Conservation (phyloP, 2,329 filamentous ascomycete genomes). For the Trichoderma atroviride region DNA sequence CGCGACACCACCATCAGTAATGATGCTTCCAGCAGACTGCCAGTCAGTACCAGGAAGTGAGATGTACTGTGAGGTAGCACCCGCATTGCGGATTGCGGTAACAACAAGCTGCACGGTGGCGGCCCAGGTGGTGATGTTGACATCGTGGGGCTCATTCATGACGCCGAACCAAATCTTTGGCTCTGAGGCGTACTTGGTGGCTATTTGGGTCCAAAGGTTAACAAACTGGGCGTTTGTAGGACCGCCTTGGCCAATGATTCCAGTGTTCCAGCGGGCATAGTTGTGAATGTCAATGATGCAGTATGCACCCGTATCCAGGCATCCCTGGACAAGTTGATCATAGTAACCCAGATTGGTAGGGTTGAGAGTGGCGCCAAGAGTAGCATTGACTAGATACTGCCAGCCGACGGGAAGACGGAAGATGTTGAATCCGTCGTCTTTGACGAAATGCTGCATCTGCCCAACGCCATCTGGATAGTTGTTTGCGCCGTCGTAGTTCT, state of each 20-base stretch:
- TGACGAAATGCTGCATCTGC: conserved; percentile 58
- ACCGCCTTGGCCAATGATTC: conserved; percentile 64
- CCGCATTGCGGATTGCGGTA: conserved; percentile 62
- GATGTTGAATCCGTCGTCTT: conserved; percentile 52
- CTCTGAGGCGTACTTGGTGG: conserved; percentile 51
- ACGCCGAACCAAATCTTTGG: conserved; percentile 59
- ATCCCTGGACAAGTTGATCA: conserved; percentile 56
- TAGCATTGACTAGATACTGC: conserved; percentile 57
- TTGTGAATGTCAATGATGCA: conserved; percentile 61
- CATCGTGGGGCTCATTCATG: conserved; percentile 68
- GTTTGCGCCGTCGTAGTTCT: conserved; percentile 34
- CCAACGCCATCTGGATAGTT: conserved; percentile 39
- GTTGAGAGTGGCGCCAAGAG: conserved; percentile 52
- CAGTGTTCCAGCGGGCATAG: conserved; percentile 60
- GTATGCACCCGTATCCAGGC: conserved; percentile 53
- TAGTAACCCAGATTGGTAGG: conserved; percentile 50
- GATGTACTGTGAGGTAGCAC: conserved; percentile 56
- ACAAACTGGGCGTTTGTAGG: conserved; percentile 61
- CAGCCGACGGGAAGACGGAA: conserved; percentile 55
- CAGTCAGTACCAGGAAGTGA: conserved; percentile 64
- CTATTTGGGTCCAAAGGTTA: conserved; percentile 58
- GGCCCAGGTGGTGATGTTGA: conserved; percentile 58
- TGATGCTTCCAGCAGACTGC: conserved; percentile 49
- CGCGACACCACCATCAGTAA: conserved; percentile 50
- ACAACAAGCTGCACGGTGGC: conserved; percentile 61